Evolutionary conservation across 1,139 yeast species (phyloP).

Genomic region (Protomyces inundatus): DNA sequence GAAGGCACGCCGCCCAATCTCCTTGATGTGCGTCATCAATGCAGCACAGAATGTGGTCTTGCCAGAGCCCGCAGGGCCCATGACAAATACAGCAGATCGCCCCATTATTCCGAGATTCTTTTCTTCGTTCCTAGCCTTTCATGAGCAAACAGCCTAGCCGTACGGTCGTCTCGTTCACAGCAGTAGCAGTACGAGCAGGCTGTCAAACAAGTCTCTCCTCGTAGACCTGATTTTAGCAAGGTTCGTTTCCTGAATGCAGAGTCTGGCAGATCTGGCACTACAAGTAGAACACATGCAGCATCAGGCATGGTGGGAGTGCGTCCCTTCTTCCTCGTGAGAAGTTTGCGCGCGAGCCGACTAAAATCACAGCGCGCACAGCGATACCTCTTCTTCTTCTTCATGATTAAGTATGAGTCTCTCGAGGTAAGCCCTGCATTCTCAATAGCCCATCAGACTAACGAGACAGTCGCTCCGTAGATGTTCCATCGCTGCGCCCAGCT

Average conservation of each 20-base stretch:
- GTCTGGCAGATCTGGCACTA: too few species aligned
- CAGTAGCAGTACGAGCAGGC: too few species aligned
- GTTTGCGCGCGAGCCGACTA: neutral
- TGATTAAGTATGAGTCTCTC: neutral
- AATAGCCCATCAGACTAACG: neutral
- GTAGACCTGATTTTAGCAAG: too few species aligned
- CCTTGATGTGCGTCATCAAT: slow-evolving; percentile 79
- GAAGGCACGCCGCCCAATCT: slow-evolving; percentile 87
- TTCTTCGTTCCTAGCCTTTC: neutral
- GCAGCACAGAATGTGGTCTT: slow-evolving; percentile 88
- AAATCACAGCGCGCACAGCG: neutral
- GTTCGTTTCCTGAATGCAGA: too few species aligned
- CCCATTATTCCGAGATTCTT: slow-evolving; percentile 56
- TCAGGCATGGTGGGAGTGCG: too few species aligned
- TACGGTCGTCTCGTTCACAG: neutral
- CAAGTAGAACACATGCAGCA: too few species aligned
- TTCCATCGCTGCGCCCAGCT: neutral
- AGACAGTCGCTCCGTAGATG: neutral
- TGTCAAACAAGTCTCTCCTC: too few species aligned
- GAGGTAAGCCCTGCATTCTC: neutral
- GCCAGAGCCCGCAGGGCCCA: slow-evolving; percentile 98
- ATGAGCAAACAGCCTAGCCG: neutral
- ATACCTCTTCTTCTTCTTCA: neutral
- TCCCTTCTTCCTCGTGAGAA: neutral
- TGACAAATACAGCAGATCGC: slow-evolving; percentile 86